Conservation (phyloP, 2,329 filamentous ascomycete genomes). For the Aspergillus arachidicola region DNA sequence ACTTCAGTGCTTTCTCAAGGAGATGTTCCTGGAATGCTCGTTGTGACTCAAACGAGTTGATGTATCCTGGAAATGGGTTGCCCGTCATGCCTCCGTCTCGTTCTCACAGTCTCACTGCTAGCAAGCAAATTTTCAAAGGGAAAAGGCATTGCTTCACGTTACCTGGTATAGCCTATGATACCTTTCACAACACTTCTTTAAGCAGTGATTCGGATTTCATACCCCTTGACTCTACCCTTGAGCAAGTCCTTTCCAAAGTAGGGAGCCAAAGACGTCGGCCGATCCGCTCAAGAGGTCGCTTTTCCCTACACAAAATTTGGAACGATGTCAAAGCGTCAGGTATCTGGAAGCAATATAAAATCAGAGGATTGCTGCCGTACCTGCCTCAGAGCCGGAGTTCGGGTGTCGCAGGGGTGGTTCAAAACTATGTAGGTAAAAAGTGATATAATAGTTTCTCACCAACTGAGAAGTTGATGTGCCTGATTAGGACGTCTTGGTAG, state of each 20-base stretch:
- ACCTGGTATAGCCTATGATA: conserved; percentile 20
- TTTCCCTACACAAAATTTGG: conserved; percentile 17
- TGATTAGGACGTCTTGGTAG: not conserved
- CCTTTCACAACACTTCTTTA: conserved; percentile 18
- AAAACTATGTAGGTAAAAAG: conserved; percentile 2
- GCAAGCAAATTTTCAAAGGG: conserved; percentile 24
- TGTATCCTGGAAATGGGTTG: conserved; percentile 29
- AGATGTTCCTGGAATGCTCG: conserved; percentile 19
- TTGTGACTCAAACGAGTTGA: not conserved
- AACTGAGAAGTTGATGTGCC: conserved; percentile 8
- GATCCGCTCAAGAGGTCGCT: conserved; percentile 9
- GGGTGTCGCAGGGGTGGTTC: not conserved
- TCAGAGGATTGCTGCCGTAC: not conserved
- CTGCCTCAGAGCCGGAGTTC: not conserved
- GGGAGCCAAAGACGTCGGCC: conserved; percentile 12
- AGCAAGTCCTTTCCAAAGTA: conserved; percentile 21
- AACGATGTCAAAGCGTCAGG: conserved; percentile 7
- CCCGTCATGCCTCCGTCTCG: conserved; percentile 30
- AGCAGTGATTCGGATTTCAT: conserved; percentile 22
- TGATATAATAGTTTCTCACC: conserved; percentile 1
- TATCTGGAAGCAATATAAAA: conserved; percentile 1
- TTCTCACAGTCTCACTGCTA: conserved; percentile 28
- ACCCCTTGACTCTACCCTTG: conserved; percentile 25
- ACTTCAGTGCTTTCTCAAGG: conserved; percentile 29
- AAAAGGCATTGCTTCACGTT: conserved; percentile 15